Conservation (phyloP, 805 yeast species). For the Cyberlindnera euphorbiiphila region DNA sequence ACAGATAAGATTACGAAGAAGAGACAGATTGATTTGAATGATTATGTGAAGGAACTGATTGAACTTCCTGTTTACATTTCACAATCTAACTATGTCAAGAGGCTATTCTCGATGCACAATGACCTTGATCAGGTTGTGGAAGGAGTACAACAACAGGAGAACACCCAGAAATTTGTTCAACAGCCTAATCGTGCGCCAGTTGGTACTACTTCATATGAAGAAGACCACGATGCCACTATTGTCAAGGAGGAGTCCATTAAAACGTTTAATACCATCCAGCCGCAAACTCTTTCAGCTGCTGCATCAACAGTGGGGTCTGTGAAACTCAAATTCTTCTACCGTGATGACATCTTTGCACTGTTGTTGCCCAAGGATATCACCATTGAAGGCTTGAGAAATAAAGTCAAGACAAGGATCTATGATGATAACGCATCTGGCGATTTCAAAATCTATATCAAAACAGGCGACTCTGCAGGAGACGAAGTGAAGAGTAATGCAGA, state of each 20-base stretch:
- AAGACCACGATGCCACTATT: slow-evolving; percentile 29
- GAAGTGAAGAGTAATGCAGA: slow-evolving; percentile 33
- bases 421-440: slow-evolving; percentile 27
- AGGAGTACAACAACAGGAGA: neutral
- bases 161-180: slow-evolving; percentile 7
- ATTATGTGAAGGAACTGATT: slow-evolving; percentile 56
- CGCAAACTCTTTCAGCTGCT: slow-evolving; percentile 8
- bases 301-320: slow-evolving; percentile 23
- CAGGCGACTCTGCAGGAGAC: slow-evolving; percentile 30
- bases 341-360: slow-evolving; percentile 78
- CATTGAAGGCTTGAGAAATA: slow-evolving; percentile 45
- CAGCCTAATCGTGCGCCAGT: slow-evolving; percentile 9
- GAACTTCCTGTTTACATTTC: slow-evolving; percentile 76
- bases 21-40: slow-evolving; percentile 51
- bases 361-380: slow-evolving; percentile 47
- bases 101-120: slow-evolving; percentile 57
- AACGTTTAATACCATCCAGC: slow-evolving; percentile 16
- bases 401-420: slow-evolving; percentile 49
- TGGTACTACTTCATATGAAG: slow-evolving; percentile 3
- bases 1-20: slow-evolving; percentile 66
- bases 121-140: slow-evolving; percentile 30
- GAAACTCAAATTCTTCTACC: slow-evolving; percentile 72
- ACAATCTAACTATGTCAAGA: slow-evolving; percentile 59
- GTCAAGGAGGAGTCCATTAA: slow-evolving; percentile 25
- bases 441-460: slow-evolving; percentile 34